Evolutionary conservation across 371 early-diverging fungal species (phyloP).

Genomic region (Rhizopus microsporus): DNA sequence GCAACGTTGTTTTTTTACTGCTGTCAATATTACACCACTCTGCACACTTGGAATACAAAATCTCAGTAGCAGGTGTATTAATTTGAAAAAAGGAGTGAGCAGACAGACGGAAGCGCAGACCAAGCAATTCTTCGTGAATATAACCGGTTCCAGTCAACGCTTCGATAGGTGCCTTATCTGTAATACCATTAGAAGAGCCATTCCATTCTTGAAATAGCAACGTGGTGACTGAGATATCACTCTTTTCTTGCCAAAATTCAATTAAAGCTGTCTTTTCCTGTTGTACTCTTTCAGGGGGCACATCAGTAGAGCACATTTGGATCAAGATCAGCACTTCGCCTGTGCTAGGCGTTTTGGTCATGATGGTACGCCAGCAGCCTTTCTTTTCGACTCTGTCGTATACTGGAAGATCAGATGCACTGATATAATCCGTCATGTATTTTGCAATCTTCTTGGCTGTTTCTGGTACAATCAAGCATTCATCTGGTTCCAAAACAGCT

Average conservation of each 20-base stretch:
- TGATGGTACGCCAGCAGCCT: slow-evolving; percentile 69
- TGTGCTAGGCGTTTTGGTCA: slow-evolving; percentile 62
- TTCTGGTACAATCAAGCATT: slow-evolving; percentile 56
- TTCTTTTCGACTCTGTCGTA: slow-evolving; percentile 60
- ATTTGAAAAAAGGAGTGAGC: slow-evolving; percentile 78
- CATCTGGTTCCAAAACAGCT: slow-evolving; percentile 50
- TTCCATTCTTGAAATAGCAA: slow-evolving; percentile 53
- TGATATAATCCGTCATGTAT: slow-evolving; percentile 52
- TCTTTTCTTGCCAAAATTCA: slow-evolving; percentile 24
- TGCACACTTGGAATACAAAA: slow-evolving; percentile 52
- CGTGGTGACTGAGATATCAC: slow-evolving; percentile 41
- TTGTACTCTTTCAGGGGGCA: slow-evolving; percentile 36
- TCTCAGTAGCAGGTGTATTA: slow-evolving; percentile 70
- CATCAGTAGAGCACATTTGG: slow-evolving; percentile 51
- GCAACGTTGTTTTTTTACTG: slow-evolving; percentile 36
- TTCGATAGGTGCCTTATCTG: slow-evolving; percentile 41
- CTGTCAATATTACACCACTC: slow-evolving; percentile 35
- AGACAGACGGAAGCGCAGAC: slow-evolving; percentile 65
- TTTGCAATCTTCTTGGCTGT: slow-evolving; percentile 55
- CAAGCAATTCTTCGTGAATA: slow-evolving; percentile 62
- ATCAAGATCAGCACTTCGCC: slow-evolving; percentile 70
- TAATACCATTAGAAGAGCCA: slow-evolving; percentile 54
- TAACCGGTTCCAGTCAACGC: slow-evolving; percentile 53
- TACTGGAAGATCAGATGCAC: slow-evolving; percentile 40
- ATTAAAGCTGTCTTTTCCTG: slow-evolving; percentile 35